Conservation (phyloP, 495 filamentous ascomycete species). For the Peziza echinospora region DNA sequence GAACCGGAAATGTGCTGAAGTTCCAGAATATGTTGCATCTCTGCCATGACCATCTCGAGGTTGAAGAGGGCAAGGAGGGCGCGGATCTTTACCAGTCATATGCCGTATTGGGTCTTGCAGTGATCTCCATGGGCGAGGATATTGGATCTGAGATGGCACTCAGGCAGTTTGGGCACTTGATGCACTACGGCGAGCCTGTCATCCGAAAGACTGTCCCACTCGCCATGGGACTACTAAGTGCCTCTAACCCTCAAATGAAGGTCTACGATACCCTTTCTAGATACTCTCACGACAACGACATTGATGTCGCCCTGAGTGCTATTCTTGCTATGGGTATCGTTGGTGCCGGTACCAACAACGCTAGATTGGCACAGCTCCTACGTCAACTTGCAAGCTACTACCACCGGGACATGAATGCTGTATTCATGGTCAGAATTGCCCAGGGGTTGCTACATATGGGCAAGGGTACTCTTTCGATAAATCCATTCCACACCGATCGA, state of each 20-base stretch:
- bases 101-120: slow-evolving; percentile 76
- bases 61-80: slow-evolving; percentile 69
- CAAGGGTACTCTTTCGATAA: slow-evolving; percentile 88
- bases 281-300: slow-evolving; percentile 97
- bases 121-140: slow-evolving; percentile 97
- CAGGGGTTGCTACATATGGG: slow-evolving; percentile 97
- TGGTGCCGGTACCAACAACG: slow-evolving; percentile 95
- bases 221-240: slow-evolving; percentile 91
- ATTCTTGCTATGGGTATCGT: slow-evolving; percentile 98
- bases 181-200: slow-evolving; percentile 97
- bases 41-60: slow-evolving; percentile 93
- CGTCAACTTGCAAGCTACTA: slow-evolving; percentile 95
- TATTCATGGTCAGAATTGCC: slow-evolving; percentile 98
- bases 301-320: slow-evolving; percentile 92
- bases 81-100: slow-evolving; percentile 90
- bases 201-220: slow-evolving; percentile 90
- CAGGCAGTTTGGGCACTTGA: slow-evolving; percentile 88
- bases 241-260: slow-evolving; percentile 99
- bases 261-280: slow-evolving; percentile 96
- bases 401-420: slow-evolving; percentile 76
- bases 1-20: slow-evolving; percentile 89
- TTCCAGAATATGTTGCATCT: slow-evolving; percentile 89
- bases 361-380: slow-evolving; percentile 79
- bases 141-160: slow-evolving; percentile 98
- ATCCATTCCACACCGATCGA: slow-evolving; percentile 95